Base-by-base conservation (phyloP, 208 protist genomes). In the Endotrypanum monterogeii region DNA sequence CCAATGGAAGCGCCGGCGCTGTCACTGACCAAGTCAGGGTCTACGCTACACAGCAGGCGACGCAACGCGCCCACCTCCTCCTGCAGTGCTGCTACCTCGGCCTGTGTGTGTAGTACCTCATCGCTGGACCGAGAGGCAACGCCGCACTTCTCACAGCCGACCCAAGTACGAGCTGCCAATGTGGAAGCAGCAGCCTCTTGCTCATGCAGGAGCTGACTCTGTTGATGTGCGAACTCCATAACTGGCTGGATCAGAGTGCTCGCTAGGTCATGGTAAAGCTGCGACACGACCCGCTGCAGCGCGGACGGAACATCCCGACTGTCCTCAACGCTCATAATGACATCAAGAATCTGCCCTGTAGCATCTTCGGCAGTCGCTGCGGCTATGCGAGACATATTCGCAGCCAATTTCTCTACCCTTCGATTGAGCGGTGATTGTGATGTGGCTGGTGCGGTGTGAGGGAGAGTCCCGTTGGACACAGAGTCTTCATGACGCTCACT, bases 291-390 rank as follows among this genome's bases (percentile, higher is more conserved):
- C 8, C 51, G 52, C n/a, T 20, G 63, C 6, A 80, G 52, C 39
- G 52, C 62, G 23, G 69, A 23, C 0, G 76, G 76, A 30, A 80
- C 76, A 50, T 75, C 54, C 35, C 75, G 41, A 16, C 63, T 69
- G n/a, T 74, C 69, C 39, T 71, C 44, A 20, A 80, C 75, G 76
- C 11, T 51, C 76, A 80, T 80, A 30, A 80, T 80, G 3, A 30
- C 70, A 20, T 74, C 69, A 14, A 80, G 69, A 6, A 80, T 61
- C 69, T 46, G 14, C 63, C 57, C 41, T 37, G 76, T 61, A 8
- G 69, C 76, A 5, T 41, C 14, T 3, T 48, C 35, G 2, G 63
- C 48, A 16, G 58, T 69, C 4, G 60, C 68, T 6, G 55, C 68
- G 5, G 76, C 76, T 4, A 69, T 70, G 8, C 69, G 54, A 8